Evolutionary conservation across 83 land plant genomes (phyloP).

Genomic region (Thuja plicata): DNA sequence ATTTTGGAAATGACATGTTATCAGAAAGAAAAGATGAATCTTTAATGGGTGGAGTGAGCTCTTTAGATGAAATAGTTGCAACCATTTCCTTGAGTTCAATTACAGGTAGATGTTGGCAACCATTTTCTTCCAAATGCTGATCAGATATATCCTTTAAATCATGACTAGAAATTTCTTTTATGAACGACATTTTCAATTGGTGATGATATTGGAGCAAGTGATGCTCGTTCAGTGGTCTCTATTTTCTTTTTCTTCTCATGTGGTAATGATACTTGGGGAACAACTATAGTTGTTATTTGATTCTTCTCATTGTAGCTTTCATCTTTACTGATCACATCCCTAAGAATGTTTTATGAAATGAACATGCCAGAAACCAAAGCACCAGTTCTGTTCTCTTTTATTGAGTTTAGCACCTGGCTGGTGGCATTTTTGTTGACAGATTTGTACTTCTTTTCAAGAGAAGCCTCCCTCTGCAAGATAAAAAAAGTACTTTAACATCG

Average conservation of each 20-base stretch:
- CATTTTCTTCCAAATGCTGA: background rate
- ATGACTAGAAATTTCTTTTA: background rate
- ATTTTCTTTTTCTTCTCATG: background rate
- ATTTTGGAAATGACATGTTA: no score
- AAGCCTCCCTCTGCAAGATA: constrained; percentile 15
- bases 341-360: background rate
- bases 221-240: background rate
- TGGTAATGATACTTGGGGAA: background rate
- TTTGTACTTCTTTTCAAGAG: constrained; percentile 6
- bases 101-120: background rate
- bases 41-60: no score
- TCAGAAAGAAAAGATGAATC: no score
- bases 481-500: background rate
- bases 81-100: background rate
- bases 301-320: background rate
- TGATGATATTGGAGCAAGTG: background rate
- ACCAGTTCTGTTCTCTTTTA: background rate
- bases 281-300: background rate
- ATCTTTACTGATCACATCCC: background rate
- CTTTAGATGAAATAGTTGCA: background rate
- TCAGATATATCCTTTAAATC: constrained; percentile 6
- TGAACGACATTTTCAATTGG: background rate
- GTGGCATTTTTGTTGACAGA: constrained; percentile 3
- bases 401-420: no score
- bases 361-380: background rate